phyloP scores from a whole-genome alignment of 345 rosid species.

The Rhodomyrtus tomentosa region DNA sequence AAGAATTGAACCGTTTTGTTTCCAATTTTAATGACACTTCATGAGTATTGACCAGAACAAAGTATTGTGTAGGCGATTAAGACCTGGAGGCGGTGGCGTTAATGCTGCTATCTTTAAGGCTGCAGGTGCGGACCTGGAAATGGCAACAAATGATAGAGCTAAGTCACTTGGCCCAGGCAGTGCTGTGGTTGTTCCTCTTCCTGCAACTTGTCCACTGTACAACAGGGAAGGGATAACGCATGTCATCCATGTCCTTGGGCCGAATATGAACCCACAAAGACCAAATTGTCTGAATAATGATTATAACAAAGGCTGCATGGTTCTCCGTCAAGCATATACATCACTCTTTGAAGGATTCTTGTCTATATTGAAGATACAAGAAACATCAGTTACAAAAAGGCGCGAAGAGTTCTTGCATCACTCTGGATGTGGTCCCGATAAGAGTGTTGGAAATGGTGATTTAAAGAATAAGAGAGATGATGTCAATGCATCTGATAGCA shows the following conservation, averaged over 20 bases:
- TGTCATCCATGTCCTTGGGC: constrained; percentile 94
- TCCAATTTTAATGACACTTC: neutral
- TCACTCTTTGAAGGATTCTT: constrained; percentile 73
- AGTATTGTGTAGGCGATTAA: constrained; percentile 56
- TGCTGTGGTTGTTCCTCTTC: constrained; percentile 74
- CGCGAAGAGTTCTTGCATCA: constrained; percentile 7
- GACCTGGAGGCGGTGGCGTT: constrained; percentile 94
- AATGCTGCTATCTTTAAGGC: constrained; percentile 81
- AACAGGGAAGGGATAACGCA: constrained; percentile 68
- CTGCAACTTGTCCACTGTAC: constrained; percentile 62
- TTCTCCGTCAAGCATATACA: constrained; percentile 59
- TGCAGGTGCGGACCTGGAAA: constrained; percentile 61
- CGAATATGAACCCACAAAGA: constrained; percentile 86
- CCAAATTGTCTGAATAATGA: constrained; percentile 62
- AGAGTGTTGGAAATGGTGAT: constrained; percentile 6
- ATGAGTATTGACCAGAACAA: neutral
- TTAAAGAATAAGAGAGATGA: constrained; percentile 34
- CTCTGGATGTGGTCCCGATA: constrained; percentile 5
- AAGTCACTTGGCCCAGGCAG: constrained; percentile 61
- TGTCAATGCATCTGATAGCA: constrained; percentile 18
- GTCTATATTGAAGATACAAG: constrained; percentile 29
- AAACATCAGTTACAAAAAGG: constrained; percentile 14
- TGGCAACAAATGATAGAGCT: constrained; percentile 49
- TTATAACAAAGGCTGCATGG: constrained; percentile 63
- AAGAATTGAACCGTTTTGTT: neutral